A percentile compares a stretch with the other conserved stretches of the same genome.
phyloP scores from a whole-genome alignment of 495 filamentous ascomycete genomes.

The Aspergillus sparsus region DNA sequence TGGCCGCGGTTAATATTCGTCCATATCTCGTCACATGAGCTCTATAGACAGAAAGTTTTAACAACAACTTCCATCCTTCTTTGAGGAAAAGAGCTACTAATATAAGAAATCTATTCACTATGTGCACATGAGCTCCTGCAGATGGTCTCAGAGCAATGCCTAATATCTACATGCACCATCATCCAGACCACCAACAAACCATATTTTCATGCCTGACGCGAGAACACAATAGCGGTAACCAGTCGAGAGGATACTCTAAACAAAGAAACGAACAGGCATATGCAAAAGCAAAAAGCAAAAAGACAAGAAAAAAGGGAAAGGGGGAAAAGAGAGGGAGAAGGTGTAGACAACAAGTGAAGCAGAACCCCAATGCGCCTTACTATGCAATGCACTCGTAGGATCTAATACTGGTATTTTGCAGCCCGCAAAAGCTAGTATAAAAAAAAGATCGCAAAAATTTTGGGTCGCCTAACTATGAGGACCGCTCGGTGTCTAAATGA shows the following conservation, averaged over 20 bases:
- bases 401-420: not conserved
- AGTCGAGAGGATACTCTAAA: not conserved
- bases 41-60: no score
- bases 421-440: conserved; percentile 8
- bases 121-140: conserved; percentile 5
- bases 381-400: conserved; percentile 25
- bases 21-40: conserved; percentile 1
- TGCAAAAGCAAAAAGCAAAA: conserved; percentile 9
- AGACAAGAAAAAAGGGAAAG: conserved; percentile 4
- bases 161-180: conserved; percentile 17
- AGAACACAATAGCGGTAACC: not conserved
- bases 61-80: no score
- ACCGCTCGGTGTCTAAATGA: conserved; percentile 43
- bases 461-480: conserved; percentile 21
- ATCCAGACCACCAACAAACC: conserved; percentile 7
- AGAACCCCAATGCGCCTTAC: conserved; percentile 25
- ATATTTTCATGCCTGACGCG: conserved; percentile 1
- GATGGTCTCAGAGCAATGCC: not conserved
- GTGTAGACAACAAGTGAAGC: conserved; percentile 2
- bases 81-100: no score
- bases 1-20: not conserved
- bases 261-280: not conserved
- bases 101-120: not conserved
- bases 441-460: conserved; percentile 10
- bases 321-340: conserved; percentile 9